phyloP scores from a whole-genome alignment of 2,329 filamentous ascomycete species.

The Verticillium tricorpus region DNA sequence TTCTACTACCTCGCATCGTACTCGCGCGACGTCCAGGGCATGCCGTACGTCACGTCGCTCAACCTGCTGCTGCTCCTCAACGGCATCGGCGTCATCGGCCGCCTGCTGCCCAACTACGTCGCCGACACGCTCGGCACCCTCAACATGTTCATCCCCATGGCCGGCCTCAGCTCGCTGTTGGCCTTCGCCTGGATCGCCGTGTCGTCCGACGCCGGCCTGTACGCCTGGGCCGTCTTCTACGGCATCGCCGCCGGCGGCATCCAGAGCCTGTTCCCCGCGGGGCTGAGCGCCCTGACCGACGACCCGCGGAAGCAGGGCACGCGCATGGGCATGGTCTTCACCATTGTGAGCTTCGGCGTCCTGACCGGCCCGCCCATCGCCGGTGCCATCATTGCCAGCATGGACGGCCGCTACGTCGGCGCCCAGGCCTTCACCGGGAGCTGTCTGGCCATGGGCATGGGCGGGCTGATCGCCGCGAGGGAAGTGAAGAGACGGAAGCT shows the following conservation, averaged over 20 bases:
- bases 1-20: conserved; percentile 56
- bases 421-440: conserved; percentile 45
- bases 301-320: conserved; percentile 49
- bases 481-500: conserved; percentile 30
- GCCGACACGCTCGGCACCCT: conserved; percentile 56
- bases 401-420: conserved; percentile 36
- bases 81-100: conserved; percentile 53
- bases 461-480: conserved; percentile 33
- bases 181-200: conserved; percentile 58
- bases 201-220: conserved; percentile 42
- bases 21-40: conserved; percentile 33
- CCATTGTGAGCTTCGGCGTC: conserved; percentile 48
- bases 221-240: conserved; percentile 59
- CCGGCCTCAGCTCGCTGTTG: conserved; percentile 33
- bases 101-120: conserved; percentile 52
- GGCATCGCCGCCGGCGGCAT: conserved; percentile 61
- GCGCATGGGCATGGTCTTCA: conserved; percentile 56
- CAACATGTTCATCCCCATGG: conserved; percentile 53
- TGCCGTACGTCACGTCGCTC: conserved; percentile 47
- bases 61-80: conserved; percentile 63
- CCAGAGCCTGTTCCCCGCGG: conserved; percentile 63
- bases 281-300: conserved; percentile 48
- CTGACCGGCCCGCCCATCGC: conserved; percentile 48
- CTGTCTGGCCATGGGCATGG: conserved; percentile 35
- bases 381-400: conserved; percentile 40